These are phyloP conservation scores for Hypoxylon fragiforme DNA, from an alignment of 495 filamentous ascomycete species.

Conservation along the genomic window DNA sequence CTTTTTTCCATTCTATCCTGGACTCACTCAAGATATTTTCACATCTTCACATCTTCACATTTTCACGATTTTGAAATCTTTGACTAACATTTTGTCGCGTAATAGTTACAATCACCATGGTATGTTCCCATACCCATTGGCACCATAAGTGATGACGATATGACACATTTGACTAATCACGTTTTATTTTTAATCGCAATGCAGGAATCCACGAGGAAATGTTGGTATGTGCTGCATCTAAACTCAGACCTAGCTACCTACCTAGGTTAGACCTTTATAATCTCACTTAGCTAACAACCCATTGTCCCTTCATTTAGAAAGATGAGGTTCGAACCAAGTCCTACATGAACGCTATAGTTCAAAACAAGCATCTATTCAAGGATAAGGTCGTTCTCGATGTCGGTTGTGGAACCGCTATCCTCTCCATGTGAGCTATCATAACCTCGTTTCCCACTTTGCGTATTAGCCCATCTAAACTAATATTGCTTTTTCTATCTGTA, in stretches of 20 bases:
- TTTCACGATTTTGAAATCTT: neutral
- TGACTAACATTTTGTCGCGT: slow-evolving; percentile 39
- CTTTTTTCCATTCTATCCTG: neutral
- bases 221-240: slow-evolving; percentile 69
- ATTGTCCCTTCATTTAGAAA: slow-evolving; percentile 61
- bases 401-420: slow-evolving; percentile 88
- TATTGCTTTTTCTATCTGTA: slow-evolving; percentile 19
- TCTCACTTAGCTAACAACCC: slow-evolving; percentile 20
- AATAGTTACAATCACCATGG: slow-evolving; percentile 93
- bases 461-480: slow-evolving; percentile 7
- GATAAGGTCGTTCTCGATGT: slow-evolving; percentile 91
- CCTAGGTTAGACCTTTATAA: neutral
- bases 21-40: too few species aligned
- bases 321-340: slow-evolving; percentile 95
- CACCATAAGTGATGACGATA: neutral
- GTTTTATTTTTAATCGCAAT: slow-evolving; percentile 18
- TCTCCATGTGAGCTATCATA: slow-evolving; percentile 67
- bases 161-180: slow-evolving; percentile 37
- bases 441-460: neutral
- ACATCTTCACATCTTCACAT: neutral
- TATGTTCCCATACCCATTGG: slow-evolving; percentile 49
- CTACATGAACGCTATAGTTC: slow-evolving; percentile 95
- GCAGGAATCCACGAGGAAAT: slow-evolving; percentile 96
- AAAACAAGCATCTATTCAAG: slow-evolving; percentile 88
- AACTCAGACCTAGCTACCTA: slow-evolving; percentile 3